Percentiles rank a stretch among this genome's conserved stretches.
Conservation (phyloP, 805 yeast species). For the Clavispora asparagi region DNA sequence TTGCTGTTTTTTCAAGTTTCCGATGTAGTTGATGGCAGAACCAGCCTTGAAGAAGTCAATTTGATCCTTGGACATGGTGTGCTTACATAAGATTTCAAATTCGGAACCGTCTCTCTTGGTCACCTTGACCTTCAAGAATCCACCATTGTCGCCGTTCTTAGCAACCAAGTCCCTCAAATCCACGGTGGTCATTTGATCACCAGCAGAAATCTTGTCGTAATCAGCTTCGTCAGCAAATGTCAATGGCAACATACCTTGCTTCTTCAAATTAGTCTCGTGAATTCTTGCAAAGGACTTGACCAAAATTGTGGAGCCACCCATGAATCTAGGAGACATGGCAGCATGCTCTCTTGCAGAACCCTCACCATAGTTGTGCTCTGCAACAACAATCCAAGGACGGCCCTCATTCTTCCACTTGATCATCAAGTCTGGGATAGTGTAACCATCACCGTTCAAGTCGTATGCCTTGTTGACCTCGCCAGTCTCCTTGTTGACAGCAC, state of each 20-base stretch:
- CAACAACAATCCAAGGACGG: constrained; percentile 91
- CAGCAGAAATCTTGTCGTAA: constrained; percentile 72
- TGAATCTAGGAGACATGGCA: constrained; percentile 89
- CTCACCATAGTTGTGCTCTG: constrained; percentile 98
- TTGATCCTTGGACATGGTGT: constrained; percentile 97
- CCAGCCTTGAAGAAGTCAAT: constrained; percentile 96
- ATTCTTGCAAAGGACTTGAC: constrained; percentile 97
- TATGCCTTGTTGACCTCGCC: constrained; percentile 91
- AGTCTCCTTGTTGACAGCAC: constrained; percentile 95
- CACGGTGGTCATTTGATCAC: constrained; percentile 44
- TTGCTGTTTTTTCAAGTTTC: constrained; percentile 38
- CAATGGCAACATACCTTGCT: constrained; percentile 95
- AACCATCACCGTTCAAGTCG: constrained; percentile 74
- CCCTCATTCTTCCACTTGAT: constrained; percentile 84
- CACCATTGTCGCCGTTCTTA: constrained; percentile 86
- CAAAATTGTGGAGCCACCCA: constrained; percentile 84
- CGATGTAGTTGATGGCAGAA: constrained; percentile 90
- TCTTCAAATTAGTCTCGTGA: constrained; percentile 96
- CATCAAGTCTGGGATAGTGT: constrained; percentile 93
- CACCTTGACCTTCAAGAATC: constrained; percentile 63
- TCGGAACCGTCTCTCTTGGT: constrained; percentile 67
- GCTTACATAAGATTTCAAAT: constrained; percentile 72
- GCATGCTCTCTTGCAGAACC: constrained; percentile 99
- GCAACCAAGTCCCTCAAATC: constrained; percentile 50
- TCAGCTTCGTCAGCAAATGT: constrained; percentile 88